Percentiles rank a stretch among this genome's conserved stretches.
phyloP scores from a whole-genome alignment of 306 rosid species.

The Ceratonia siliqua region DNA sequence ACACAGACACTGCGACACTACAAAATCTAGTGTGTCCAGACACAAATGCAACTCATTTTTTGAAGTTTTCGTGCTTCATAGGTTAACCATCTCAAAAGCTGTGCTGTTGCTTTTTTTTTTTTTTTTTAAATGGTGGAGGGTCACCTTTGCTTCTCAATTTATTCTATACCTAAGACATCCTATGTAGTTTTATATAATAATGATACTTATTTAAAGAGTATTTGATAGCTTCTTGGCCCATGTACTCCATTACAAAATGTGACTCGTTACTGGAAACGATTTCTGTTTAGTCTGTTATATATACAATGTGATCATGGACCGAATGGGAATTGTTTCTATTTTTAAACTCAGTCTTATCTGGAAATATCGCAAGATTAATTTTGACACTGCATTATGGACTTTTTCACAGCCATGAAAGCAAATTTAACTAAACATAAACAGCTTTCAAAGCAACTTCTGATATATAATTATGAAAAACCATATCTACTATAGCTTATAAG shows the following conservation, averaged over 20 bases:
- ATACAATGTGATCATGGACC: neutral
- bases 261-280: constrained; percentile 3
- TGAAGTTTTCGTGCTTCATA: neutral
- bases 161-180: neutral
- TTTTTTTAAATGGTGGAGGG: neutral
- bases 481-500: neutral
- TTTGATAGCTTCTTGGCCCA: neutral
- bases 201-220: neutral
- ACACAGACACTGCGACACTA: neutral
- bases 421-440: neutral
- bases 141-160: neutral
- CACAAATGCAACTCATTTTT: neutral
- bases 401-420: neutral
- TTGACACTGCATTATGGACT: neutral
- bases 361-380: constrained; percentile 11
- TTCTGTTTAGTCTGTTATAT: neutral
- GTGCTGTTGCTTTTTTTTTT: neutral
- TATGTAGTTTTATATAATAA: neutral
- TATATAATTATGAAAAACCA: neutral
- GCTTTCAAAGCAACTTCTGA: neutral
- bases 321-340: neutral
- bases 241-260: neutral
- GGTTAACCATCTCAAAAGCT: constrained; percentile 15
- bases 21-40: neutral
- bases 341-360: neutral